These are phyloP conservation scores for Phytopythium mirpurense DNA, from an alignment of 352 stramenopile genomes.

Conservation along the genomic window DNA sequence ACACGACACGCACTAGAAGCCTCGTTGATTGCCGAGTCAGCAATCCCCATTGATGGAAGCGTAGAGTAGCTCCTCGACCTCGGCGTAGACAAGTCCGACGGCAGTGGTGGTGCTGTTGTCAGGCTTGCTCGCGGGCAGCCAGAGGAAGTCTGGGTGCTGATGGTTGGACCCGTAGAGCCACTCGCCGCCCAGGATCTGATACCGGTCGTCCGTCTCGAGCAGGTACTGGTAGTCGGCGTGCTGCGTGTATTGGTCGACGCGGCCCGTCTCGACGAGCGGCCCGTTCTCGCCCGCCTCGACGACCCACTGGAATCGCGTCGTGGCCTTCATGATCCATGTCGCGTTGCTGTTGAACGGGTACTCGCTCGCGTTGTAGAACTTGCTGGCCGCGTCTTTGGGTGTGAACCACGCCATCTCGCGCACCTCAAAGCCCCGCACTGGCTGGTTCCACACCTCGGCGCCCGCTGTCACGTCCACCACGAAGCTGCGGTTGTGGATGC, in stretches of 20 bases:
- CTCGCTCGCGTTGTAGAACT: slow-evolving; percentile 36
- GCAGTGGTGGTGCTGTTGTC: slow-evolving; percentile 29
- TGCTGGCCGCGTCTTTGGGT: slow-evolving; percentile 24
- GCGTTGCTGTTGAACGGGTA: slow-evolving; percentile 65
- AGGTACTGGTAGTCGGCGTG: slow-evolving; percentile 66
- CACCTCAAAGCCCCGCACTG: slow-evolving; percentile 40
- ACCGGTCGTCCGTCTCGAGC: slow-evolving; percentile 54
- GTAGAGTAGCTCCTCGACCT: slow-evolving; percentile 38
- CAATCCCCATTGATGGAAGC: slow-evolving; percentile 25
- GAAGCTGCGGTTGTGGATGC: slow-evolving; percentile 39
- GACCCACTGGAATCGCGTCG: slow-evolving; percentile 56
- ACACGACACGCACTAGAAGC: background rate
- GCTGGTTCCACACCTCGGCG: slow-evolving; percentile 64
- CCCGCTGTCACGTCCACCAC: slow-evolving; percentile 49
- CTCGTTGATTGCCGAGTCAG: background rate
- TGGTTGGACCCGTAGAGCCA: slow-evolving; percentile 48
- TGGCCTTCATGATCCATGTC: slow-evolving; percentile 46
- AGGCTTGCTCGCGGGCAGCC: slow-evolving; percentile 44
- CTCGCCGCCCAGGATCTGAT: slow-evolving; percentile 66
- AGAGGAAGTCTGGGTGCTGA: slow-evolving; percentile 68
- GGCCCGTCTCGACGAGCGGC: slow-evolving; percentile 37
- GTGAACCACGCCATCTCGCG: slow-evolving; percentile 38
- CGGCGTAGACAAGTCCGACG: slow-evolving; percentile 41
- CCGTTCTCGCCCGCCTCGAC: slow-evolving; percentile 48
- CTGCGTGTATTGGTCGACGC: slow-evolving; percentile 43